Conservation (phyloP, 108 stramenopile species). For the Cylindrotheca fusiformis region DNA sequence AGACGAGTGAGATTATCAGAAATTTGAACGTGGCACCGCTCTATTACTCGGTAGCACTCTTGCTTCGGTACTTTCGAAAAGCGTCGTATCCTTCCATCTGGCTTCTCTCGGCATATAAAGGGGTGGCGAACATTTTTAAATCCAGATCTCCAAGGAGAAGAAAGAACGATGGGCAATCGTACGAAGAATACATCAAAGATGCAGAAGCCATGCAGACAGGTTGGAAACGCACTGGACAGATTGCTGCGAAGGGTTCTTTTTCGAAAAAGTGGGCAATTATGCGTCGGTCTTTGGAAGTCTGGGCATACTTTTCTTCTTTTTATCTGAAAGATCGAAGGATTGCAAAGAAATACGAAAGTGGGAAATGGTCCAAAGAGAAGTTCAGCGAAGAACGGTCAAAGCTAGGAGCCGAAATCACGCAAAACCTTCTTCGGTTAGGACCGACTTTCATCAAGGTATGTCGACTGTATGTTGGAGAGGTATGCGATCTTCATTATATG, state of each 20-base stretch:
- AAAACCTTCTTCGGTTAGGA: constrained; percentile 90
- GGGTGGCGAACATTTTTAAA: constrained; percentile 55
- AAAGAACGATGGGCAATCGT: constrained; percentile 11
- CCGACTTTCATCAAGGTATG: constrained; percentile 91
- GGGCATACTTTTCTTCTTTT: constrained; percentile 87
- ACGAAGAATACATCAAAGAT: constrained; percentile 60
- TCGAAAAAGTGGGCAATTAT: constrained; percentile 78
- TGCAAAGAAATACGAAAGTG: constrained; percentile 63
- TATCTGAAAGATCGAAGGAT: constrained; percentile 82
- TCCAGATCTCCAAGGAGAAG: constrained; percentile 9
- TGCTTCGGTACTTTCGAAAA: constrained; percentile 70
- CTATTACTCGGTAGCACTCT: constrained; percentile 78
- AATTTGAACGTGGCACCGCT: constrained; percentile 86
- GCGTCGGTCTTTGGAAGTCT: constrained; percentile 83
- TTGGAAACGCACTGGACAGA: constrained; percentile 86
- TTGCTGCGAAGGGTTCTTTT: constrained; percentile 72
- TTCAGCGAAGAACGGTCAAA: constrained; percentile 69
- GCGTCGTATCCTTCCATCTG: constrained; percentile 40
- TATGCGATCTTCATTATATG: not conserved
- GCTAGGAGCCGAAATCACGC: constrained; percentile 82
- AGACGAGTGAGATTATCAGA: constrained; percentile 61
- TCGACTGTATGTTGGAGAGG: not conserved
- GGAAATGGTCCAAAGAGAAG: constrained; percentile 67
- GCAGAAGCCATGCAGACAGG: constrained; percentile 78
- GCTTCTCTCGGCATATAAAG: constrained; percentile 37